Evolutionary conservation across 106 monocot species (phyloP).

Genomic region (Acorus calamus): DNA sequence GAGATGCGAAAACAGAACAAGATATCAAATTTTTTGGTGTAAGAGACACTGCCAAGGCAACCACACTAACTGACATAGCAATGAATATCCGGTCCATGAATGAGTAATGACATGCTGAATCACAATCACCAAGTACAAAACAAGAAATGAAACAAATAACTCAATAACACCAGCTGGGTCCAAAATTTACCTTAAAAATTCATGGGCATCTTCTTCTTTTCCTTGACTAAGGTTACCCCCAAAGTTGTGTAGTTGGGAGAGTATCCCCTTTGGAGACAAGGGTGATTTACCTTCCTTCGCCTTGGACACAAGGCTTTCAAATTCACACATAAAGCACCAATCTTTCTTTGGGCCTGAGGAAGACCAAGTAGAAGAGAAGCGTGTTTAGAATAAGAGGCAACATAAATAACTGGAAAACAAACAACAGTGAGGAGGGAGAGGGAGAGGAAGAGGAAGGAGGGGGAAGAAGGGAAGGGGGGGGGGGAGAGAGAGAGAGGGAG

Average conservation of each 20-base stretch:
- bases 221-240: conserved; percentile 70
- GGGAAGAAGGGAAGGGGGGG: too few species aligned
- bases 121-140: neutral
- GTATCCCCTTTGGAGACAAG: conserved; percentile 61
- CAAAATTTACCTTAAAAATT: conserved; percentile 70
- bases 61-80: too few species aligned
- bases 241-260: conserved; percentile 56
- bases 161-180: neutral
- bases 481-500: conserved; percentile 4
- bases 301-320: conserved; percentile 51
- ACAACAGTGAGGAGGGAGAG: neutral
- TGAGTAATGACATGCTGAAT: too few species aligned
- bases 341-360: conserved; percentile 38
- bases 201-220: conserved; percentile 96
- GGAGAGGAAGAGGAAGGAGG: neutral
- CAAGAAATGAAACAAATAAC: neutral
- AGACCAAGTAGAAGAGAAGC: conserved; percentile 1
- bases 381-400: too few species aligned
- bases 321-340: conserved; percentile 86
- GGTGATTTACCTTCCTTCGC: conserved; percentile 53
- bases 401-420: neutral
- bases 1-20: too few species aligned
- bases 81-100: too few species aligned
- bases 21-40: too few species aligned
- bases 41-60: too few species aligned